These are phyloP conservation scores for Pisolithus marmoratus DNA, from an alignment of 768 basidiomycete genomes.

Conservation along the genomic window DNA sequence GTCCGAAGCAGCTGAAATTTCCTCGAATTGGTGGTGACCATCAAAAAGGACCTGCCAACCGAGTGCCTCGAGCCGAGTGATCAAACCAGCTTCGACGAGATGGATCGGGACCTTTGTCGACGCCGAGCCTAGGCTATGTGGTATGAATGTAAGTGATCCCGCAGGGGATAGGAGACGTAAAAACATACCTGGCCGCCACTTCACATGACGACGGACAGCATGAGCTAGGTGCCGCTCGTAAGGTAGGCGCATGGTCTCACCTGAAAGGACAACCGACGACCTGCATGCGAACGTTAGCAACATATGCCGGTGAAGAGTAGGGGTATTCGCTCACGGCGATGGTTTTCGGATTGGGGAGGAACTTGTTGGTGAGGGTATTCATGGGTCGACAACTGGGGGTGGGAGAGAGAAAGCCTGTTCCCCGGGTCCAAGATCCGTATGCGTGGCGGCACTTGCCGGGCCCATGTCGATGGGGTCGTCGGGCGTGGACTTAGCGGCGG, in stretches of 20 bases:
- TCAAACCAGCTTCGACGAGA: constrained; percentile 81
- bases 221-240: not conserved
- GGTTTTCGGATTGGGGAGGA: constrained; percentile 57
- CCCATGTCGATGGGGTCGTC: too few species aligned
- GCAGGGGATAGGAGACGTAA: not conserved
- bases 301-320: not conserved
- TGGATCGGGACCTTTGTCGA: constrained; percentile 86
- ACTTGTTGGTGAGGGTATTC: constrained; percentile 21
- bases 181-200: constrained; percentile 29
- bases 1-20: constrained; percentile 43
- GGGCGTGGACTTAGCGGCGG: too few species aligned
- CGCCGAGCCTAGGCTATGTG: constrained; percentile 64
- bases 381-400: constrained; percentile 8
- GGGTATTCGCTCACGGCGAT: constrained; percentile 59
- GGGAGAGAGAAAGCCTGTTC: not conserved
- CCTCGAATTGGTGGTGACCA: constrained; percentile 86
- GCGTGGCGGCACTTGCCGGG: not conserved
- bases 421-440: not conserved
- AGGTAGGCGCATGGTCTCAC: constrained; percentile 33
- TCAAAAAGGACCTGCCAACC: constrained; percentile 91
- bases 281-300: constrained; percentile 33
- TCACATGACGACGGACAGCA: constrained; percentile 8
- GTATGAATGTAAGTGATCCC: constrained; percentile 7
- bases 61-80: constrained; percentile 66
- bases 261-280: constrained; percentile 96